phyloP scores from a whole-genome alignment of 306 rosid species.

The Datisca glomerata region DNA sequence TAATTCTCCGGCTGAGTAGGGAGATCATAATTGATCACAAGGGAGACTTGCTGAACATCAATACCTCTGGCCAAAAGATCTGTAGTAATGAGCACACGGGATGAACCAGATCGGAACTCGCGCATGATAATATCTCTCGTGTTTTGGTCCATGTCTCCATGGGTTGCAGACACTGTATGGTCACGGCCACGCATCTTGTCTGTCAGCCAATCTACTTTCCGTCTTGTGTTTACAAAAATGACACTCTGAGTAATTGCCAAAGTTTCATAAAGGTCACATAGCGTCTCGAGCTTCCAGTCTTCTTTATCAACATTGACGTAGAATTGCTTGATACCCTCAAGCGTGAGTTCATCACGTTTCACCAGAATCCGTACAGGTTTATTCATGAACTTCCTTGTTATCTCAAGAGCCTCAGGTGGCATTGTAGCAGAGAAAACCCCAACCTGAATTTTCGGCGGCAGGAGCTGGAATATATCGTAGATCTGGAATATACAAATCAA shows the following conservation, averaged over 20 bases:
- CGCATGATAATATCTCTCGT: slow-evolving; percentile 66
- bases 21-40: slow-evolving; percentile 55
- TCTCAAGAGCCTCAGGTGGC: slow-evolving; percentile 75
- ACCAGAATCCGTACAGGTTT: slow-evolving; percentile 56
- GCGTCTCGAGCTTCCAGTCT: slow-evolving; percentile 63
- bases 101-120: slow-evolving; percentile 69
- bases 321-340: slow-evolving; percentile 58
- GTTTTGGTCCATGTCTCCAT: slow-evolving; percentile 79
- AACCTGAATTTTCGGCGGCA: slow-evolving; percentile 62
- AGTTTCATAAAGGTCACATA: slow-evolving; percentile 56
- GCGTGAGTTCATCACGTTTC: slow-evolving; percentile 58
- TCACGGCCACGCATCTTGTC: slow-evolving; percentile 59
- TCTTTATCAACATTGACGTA: slow-evolving; percentile 49
- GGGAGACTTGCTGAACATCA: slow-evolving; percentile 63
- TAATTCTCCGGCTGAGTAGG: slow-evolving; percentile 67
- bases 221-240: slow-evolving; percentile 57
- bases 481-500: slow-evolving; percentile 25
- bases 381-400: slow-evolving; percentile 66
- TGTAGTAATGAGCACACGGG: slow-evolving; percentile 59
- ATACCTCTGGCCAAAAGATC: slow-evolving; percentile 65
- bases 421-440: slow-evolving; percentile 72
- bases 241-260: slow-evolving; percentile 64
- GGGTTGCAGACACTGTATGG: slow-evolving; percentile 61
- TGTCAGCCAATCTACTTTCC: slow-evolving; percentile 59
- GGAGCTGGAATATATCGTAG: slow-evolving; percentile 67